These are phyloP conservation scores for Tubosaeta brunneosetosa DNA, from an alignment of 768 basidiomycete genomes.

Conservation along the genomic window DNA sequence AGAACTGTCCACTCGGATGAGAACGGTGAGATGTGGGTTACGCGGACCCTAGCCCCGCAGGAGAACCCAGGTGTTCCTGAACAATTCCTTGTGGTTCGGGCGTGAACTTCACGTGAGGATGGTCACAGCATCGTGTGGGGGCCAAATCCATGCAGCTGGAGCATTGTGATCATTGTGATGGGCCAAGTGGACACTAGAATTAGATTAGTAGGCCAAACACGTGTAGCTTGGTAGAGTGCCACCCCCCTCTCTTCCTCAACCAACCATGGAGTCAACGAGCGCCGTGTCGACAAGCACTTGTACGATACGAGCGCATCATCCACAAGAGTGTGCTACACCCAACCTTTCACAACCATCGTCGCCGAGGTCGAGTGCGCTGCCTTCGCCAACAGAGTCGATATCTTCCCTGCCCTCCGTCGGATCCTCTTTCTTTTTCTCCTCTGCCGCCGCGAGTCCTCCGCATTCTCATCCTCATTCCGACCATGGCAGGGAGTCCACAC, in stretches of 20 bases:
- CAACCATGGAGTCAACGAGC: slow-evolving; percentile 22
- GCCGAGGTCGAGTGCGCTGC: slow-evolving; percentile 44
- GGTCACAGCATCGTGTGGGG: not conserved
- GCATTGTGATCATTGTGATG: too few species aligned
- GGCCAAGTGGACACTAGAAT: too few species aligned
- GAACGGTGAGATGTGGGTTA: slow-evolving; percentile 35
- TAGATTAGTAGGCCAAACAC: too few species aligned
- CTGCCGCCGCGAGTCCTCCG: slow-evolving; percentile 62
- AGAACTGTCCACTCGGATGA: slow-evolving; percentile 35
- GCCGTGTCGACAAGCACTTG: slow-evolving; percentile 34
- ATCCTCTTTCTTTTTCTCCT: slow-evolving; percentile 76
- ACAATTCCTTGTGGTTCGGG: slow-evolving; percentile 61
- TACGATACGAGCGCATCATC: slow-evolving; percentile 35
- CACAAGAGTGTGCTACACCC: slow-evolving; percentile 9
- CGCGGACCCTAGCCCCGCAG: slow-evolving; percentile 44
- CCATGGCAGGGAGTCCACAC: slow-evolving; percentile 36
- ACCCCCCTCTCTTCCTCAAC: slow-evolving; percentile 5
- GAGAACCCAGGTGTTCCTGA: slow-evolving; percentile 69
- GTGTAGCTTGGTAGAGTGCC: slow-evolving; percentile 25
- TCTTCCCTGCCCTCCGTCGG: slow-evolving; percentile 71
- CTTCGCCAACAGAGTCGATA: slow-evolving; percentile 56
- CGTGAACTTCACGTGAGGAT: slow-evolving; percentile 14
- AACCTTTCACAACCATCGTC: slow-evolving; percentile 41
- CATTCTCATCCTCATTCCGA: slow-evolving; percentile 44
- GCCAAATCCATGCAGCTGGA: too few species aligned